Evolutionary conservation across 257 asterid genomes (phyloP).

Genomic region (Nyctanthes arbortristis): DNA sequence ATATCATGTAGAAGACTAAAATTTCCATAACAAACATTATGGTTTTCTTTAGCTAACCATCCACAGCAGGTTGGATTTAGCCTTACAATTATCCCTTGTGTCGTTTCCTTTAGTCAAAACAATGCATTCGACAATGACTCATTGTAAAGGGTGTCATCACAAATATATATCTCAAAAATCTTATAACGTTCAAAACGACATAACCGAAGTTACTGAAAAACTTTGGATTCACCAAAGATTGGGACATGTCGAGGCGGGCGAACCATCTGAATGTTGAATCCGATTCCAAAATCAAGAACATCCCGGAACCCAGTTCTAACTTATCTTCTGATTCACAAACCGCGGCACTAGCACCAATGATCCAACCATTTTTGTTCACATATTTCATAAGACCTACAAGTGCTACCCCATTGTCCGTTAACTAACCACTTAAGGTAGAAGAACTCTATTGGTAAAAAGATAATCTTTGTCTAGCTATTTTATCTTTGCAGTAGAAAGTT

Average conservation of each 20-base stretch:
- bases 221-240: conserved; percentile 7
- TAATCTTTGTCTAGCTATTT: conserved; percentile 6
- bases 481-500: conserved; percentile 70
- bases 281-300: conserved; percentile 49
- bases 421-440: not conserved
- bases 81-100: too few species aligned
- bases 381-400: too few species aligned
- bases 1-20: too few species aligned
- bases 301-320: conserved; percentile 29
- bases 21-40: too few species aligned
- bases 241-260: conserved; percentile 64
- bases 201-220: not conserved
- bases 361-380: too few species aligned
- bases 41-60: too few species aligned
- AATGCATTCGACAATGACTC: too few species aligned
- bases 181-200: not conserved
- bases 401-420: too few species aligned
- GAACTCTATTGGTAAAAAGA: not conserved
- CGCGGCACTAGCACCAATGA: conserved; percentile 31
- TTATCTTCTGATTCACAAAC: conserved; percentile 37
- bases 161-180: too few species aligned
- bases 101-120: too few species aligned
- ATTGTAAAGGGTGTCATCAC: too few species aligned
- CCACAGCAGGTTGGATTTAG: too few species aligned
- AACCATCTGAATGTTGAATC: conserved; percentile 47